Percentiles rank a stretch among this genome's conserved stretches.
phyloP scores from a whole-genome alignment of 805 yeast genomes.

The Starmerella tilneyi region DNA sequence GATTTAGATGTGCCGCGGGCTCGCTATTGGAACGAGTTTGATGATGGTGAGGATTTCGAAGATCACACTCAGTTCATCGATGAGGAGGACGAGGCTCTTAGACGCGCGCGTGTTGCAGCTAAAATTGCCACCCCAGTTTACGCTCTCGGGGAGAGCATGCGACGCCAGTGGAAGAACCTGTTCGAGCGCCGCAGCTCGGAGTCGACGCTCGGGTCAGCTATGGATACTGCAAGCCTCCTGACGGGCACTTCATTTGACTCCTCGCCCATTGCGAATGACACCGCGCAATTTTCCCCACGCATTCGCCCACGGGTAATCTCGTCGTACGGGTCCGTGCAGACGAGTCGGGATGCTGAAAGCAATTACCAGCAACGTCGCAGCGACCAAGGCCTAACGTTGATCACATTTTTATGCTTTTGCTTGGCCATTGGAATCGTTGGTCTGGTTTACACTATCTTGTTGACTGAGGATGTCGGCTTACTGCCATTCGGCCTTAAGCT shows the following conservation, averaged over 20 bases:
- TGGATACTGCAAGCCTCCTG: conserved; percentile 1
- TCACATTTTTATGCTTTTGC: conserved; percentile 36
- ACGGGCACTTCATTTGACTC: conserved; percentile 6
- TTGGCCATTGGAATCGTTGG: conserved; percentile 33
- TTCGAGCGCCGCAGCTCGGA: conserved; percentile 13
- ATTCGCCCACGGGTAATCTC: background rate
- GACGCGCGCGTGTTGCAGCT: conserved; percentile 29
- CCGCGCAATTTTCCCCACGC: conserved; percentile 21
- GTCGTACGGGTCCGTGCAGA: conserved; percentile 3
- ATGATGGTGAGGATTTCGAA: conserved; percentile 43
- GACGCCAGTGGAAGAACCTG: conserved; percentile 13
- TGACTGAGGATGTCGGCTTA: conserved; percentile 29
- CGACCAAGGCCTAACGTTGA: conserved; percentile 37
- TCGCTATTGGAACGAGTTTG: conserved; percentile 61
- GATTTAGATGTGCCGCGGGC: conserved; percentile 2
- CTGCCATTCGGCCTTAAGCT: conserved; percentile 26
- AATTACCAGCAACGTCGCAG: conserved; percentile 24
- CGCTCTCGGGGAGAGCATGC: conserved; percentile 25
- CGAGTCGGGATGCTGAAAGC: background rate
- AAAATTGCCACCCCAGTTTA: conserved; percentile 27
- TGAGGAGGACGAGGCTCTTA: conserved; percentile 28
- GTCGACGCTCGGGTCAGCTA: conserved; percentile 5
- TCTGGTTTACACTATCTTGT: conserved; percentile 36
- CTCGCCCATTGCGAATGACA: background rate
- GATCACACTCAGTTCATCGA: conserved; percentile 27